A percentile compares a stretch with the other conserved stretches of the same genome.
Evolutionary conservation across 192 early-diverging fungal genomes (phyloP).

Genomic region (Backusella tuberculispora): DNA sequence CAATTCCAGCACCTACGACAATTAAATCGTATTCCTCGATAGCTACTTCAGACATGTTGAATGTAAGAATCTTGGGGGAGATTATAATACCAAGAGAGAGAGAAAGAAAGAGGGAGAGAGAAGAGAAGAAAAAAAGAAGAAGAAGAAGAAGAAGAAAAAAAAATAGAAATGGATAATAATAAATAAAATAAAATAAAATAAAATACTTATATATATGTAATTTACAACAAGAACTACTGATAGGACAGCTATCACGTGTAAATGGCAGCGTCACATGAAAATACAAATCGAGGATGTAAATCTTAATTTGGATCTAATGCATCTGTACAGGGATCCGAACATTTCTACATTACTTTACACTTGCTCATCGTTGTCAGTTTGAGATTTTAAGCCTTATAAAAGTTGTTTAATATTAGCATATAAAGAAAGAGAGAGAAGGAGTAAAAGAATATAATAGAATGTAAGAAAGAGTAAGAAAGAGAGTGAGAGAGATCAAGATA

Average conservation of each 20-base stretch:
- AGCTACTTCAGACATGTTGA: slow-evolving; percentile 19
- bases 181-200: neutral
- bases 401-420: no score
- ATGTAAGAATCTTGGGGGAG: neutral
- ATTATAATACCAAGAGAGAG: neutral
- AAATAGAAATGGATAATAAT: neutral
- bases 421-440: no score
- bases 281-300: no score
- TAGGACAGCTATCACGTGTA: slow-evolving; percentile 3
- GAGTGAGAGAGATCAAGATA: no score
- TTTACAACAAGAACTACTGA: neutral
- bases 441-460: no score
- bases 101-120: neutral
- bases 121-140: neutral
- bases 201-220: neutral
- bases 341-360: no score
- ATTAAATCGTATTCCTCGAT: slow-evolving; percentile 71
- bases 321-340: neutral
- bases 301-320: neutral
- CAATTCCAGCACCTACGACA: slow-evolving; percentile 91
- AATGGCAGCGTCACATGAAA: neutral
- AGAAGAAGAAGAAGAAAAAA: neutral
- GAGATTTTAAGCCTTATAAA: no score
- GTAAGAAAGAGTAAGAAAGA: no score
- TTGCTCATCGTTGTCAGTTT: no score